Evolutionary conservation across 2,329 filamentous ascomycete genomes (phyloP).

Genomic region (Cytospora piceae): DNA sequence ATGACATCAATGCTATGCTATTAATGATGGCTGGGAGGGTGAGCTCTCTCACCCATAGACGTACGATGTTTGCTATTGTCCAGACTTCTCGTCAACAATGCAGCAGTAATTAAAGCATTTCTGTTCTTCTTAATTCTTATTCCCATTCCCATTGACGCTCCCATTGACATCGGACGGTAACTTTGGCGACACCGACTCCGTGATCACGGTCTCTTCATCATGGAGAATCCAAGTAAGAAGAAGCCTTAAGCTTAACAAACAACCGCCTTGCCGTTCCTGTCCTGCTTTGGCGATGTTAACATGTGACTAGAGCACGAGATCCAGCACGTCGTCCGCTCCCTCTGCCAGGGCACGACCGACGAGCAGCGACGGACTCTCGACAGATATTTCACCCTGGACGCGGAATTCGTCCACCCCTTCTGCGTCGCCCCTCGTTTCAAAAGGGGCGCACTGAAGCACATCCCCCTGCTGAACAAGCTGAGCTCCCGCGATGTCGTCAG

Average conservation of each 20-base stretch:
- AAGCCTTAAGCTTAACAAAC: constrained; percentile 6
- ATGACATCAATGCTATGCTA: constrained; percentile 17
- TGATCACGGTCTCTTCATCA: constrained; percentile 29
- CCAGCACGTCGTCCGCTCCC: constrained; percentile 64
- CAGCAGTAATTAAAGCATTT: not conserved
- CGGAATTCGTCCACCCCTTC: constrained; percentile 78
- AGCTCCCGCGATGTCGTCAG: constrained; percentile 70
- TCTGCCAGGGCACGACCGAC: constrained; percentile 68
- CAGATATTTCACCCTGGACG: constrained; percentile 73
- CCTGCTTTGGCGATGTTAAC: constrained; percentile 8
- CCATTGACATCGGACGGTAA: no score
- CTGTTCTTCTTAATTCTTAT: not conserved
- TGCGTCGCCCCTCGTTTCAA: constrained; percentile 67
- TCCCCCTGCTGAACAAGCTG: constrained; percentile 48
- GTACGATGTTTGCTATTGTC: not conserved
- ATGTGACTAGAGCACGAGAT: constrained; percentile 59
- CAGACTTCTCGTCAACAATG: not conserved
- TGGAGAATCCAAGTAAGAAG: constrained; percentile 50
- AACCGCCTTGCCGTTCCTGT: constrained; percentile 15
- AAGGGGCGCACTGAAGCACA: constrained; percentile 35
- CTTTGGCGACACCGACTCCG: not conserved
- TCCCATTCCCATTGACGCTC: not conserved
- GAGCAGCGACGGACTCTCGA: constrained; percentile 69
- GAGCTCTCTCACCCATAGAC: not conserved
- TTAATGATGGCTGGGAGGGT: not conserved